Evolutionary conservation across 2,329 filamentous ascomycete species (phyloP).

Genomic region (Apiospora malaysiana): DNA sequence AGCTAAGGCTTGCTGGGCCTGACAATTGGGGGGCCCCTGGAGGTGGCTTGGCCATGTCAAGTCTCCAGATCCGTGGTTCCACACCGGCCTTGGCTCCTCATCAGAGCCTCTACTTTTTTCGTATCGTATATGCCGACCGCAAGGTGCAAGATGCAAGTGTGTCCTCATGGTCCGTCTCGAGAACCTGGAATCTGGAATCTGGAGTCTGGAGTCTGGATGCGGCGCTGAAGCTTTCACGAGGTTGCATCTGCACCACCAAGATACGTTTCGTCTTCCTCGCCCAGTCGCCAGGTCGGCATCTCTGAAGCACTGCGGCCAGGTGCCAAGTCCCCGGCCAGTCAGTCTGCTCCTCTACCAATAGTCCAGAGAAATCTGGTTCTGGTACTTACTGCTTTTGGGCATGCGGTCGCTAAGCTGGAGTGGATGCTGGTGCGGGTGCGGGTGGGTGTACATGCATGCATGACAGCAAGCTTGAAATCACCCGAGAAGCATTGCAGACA

Average conservation of each 20-base stretch:
- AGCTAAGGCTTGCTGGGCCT: neutral
- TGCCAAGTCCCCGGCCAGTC: neutral
- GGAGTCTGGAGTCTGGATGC: too few species aligned
- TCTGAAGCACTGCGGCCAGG: constrained; percentile 19
- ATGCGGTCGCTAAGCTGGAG: neutral
- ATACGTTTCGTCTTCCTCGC: constrained; percentile 9
- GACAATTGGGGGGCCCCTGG: neutral
- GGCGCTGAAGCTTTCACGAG: constrained; percentile 1
- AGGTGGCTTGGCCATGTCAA: constrained; percentile 17
- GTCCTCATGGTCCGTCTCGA: neutral
- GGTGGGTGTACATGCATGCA: constrained; percentile 2
- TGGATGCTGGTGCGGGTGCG: neutral
- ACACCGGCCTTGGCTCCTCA: neutral
- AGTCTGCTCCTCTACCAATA: neutral
- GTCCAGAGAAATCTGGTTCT: too few species aligned
- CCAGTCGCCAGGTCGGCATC: neutral
- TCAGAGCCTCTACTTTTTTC: neutral
- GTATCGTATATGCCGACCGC: constrained; percentile 1
- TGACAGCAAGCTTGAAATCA: constrained; percentile 15
- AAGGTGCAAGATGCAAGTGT: neutral
- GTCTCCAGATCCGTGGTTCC: constrained; percentile 11
- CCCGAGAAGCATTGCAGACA: constrained; percentile 7
- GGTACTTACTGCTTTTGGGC: neutral
- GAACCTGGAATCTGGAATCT: too few species aligned
- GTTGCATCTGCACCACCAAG: constrained; percentile 5